Conservation (phyloP, 495 filamentous ascomycete genomes). For the Lepraria neglecta region DNA sequence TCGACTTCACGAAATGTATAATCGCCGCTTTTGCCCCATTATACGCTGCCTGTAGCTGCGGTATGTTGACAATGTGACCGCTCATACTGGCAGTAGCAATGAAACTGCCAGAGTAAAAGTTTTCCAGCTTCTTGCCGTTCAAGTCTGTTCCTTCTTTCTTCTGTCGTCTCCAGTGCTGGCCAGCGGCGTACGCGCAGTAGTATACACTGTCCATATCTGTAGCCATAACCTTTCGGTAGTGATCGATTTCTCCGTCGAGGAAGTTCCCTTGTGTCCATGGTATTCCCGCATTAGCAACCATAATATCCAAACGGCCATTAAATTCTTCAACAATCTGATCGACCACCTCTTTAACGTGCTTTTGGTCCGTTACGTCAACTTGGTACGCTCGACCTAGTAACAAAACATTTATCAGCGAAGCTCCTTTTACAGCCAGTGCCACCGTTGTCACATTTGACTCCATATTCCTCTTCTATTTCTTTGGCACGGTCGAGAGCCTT, state of each 20-base stretch:
- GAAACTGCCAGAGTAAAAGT: slow-evolving; percentile 65
- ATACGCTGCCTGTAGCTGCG: slow-evolving; percentile 79
- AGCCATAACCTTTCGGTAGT: slow-evolving; percentile 61
- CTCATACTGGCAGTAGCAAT: slow-evolving; percentile 76
- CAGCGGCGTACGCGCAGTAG: slow-evolving; percentile 75
- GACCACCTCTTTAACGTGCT: slow-evolving; percentile 52
- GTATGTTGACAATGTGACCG: slow-evolving; percentile 82
- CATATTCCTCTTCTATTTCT: slow-evolving; percentile 65
- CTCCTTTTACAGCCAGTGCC: background rate
- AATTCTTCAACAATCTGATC: slow-evolving; percentile 60
- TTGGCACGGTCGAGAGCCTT: slow-evolving; percentile 63
- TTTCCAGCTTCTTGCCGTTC: slow-evolving; percentile 59
- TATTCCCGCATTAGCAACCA: slow-evolving; percentile 75
- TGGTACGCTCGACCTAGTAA: slow-evolving; percentile 65
- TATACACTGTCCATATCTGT: slow-evolving; percentile 79
- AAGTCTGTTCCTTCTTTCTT: slow-evolving; percentile 59
- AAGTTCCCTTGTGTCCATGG: slow-evolving; percentile 64
- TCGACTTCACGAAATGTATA: slow-evolving; percentile 71
- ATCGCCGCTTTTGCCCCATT: slow-evolving; percentile 84
- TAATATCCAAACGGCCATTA: slow-evolving; percentile 68
- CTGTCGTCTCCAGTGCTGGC: slow-evolving; percentile 59
- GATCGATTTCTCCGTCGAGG: slow-evolving; percentile 56
- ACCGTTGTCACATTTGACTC: slow-evolving; percentile 62
- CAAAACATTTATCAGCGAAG: background rate
- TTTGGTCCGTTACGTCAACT: slow-evolving; percentile 56